Base-by-base conservation (phyloP, 768 basidiomycete genomes). In the Leccinum arenicola region DNA sequence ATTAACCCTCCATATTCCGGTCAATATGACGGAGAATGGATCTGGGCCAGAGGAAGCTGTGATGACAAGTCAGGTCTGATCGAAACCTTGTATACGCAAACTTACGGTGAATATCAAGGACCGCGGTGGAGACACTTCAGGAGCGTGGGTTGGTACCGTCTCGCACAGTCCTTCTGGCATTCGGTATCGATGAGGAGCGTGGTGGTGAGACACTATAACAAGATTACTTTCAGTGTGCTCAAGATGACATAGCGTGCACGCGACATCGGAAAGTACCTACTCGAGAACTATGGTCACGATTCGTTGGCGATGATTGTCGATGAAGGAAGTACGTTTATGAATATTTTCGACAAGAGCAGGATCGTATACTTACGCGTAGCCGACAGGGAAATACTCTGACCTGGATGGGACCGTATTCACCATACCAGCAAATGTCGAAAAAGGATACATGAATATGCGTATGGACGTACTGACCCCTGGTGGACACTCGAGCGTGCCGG, bases 111-210 rank as follows among this genome's bases (percentile, higher is more conserved):
- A 10, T 25, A 49, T 27, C 1, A 52, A 75, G 74, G 55, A 68
- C 56, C 1, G 61, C 69, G 1, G 52, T 69, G 4, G 72, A 75
- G 45, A 52, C 63, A 1, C 66, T 74, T 1, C 58, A 71, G 19
- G 63, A 70, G 53, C 62, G 57, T 25, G 70, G 66, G 14, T 74
- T 74, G 27, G 61, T 63, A 43, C 74, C 71, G 17, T 65, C 66
- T 31, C 68, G 72, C 6, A 69, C 68, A 4, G 58, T 75, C 19
- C 55, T 74, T 27, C 56, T 77, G 17, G 69, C 73, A 15, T 76
- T 72, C 61, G 75, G 82, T 6, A 78, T 78, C 47, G 81, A 81
- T 49, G 81, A 81, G 55, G 80, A 81, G 63, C 64, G 74, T 31
- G 61, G 57, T 36, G 50, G 27, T 29, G 27, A n/a, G 66, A 76